Evolutionary conservation across 2,329 filamentous ascomycete species (phyloP).

Genomic region (Coniella lustricola): DNA sequence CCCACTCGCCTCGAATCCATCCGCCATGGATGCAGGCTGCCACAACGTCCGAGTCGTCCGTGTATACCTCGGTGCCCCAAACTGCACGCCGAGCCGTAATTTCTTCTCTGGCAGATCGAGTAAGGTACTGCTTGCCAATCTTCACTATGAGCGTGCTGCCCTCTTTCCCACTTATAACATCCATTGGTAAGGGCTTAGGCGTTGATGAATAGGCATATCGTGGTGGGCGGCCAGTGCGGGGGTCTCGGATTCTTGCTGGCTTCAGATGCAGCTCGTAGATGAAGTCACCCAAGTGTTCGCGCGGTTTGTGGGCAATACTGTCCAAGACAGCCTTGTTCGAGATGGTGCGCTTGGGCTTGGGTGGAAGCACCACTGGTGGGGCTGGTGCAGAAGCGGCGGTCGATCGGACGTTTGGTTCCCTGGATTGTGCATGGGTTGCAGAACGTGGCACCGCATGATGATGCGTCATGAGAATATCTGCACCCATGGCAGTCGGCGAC

Average conservation of each 20-base stretch:
- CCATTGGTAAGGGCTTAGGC: slow-evolving; percentile 69
- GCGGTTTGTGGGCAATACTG: slow-evolving; percentile 61
- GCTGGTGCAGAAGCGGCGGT: slow-evolving; percentile 28
- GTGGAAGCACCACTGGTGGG: slow-evolving; percentile 38
- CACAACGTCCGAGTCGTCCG: slow-evolving; percentile 89
- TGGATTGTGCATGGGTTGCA: slow-evolving; percentile 14
- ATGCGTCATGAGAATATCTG: slow-evolving; percentile 34
- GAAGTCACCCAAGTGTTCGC: slow-evolving; percentile 76
- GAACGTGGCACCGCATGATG: slow-evolving; percentile 40
- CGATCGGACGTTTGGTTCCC: slow-evolving; percentile 26
- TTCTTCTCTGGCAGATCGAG: slow-evolving; percentile 64
- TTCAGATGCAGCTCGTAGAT: slow-evolving; percentile 68
- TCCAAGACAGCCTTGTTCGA: slow-evolving; percentile 65
- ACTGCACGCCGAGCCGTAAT: slow-evolving; percentile 74
- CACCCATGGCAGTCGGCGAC: slow-evolving; percentile 34
- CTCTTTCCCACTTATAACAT: slow-evolving; percentile 63
- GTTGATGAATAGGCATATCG: slow-evolving; percentile 35
- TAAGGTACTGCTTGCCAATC: slow-evolving; percentile 72
- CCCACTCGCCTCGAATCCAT: slow-evolving; percentile 86
- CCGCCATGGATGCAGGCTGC: slow-evolving; percentile 90
- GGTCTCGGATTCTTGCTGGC: slow-evolving; percentile 41
- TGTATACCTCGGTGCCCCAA: slow-evolving; percentile 93
- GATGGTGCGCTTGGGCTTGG: slow-evolving; percentile 60
- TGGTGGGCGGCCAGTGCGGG: slow-evolving; percentile 40
- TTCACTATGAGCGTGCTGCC: slow-evolving; percentile 90